Evolutionary conservation across 148 eudicot genomes (phyloP).

Genomic region (Spergularia marina): DNA sequence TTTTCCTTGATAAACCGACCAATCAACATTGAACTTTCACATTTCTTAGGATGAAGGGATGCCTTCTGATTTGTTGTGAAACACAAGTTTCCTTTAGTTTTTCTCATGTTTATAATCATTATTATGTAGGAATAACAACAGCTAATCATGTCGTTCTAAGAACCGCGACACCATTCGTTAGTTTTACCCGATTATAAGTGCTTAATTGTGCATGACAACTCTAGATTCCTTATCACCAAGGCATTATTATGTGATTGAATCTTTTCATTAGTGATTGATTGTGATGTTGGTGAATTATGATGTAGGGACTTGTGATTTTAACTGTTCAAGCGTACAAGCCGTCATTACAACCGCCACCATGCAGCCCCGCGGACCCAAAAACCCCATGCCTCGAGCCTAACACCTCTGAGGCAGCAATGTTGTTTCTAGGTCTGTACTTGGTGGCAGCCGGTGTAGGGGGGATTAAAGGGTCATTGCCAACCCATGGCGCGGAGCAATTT

Average conservation of each 20-base stretch:
- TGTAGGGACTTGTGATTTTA: conserved; percentile 70
- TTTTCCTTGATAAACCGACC: not conserved
- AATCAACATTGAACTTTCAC: not conserved
- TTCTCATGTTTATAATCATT: not conserved
- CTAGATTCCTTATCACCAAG: too few relatives aligned
- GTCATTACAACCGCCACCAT: conserved; percentile 63
- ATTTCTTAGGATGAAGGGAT: conserved; percentile 14
- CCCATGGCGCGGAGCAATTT: conserved; percentile 92
- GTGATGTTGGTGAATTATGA: not conserved
- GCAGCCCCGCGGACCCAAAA: conserved; percentile 25
- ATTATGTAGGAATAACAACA: not conserved
- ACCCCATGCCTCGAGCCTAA: conserved; percentile 45
- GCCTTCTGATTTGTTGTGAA: not conserved
- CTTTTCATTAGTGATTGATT: too few relatives aligned
- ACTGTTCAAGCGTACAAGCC: conserved; percentile 70
- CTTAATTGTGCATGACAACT: not conserved
- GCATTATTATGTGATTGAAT: too few relatives aligned
- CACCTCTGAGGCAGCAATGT: conserved; percentile 59
- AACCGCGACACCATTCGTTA: not conserved
- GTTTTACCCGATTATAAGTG: not conserved
- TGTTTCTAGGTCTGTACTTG: conserved; percentile 69
- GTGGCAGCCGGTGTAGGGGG: conserved; percentile 86
- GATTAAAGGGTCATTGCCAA: conserved; percentile 80
- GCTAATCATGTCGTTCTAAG: not conserved
- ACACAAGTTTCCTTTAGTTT: conserved; percentile 2